Base-by-base conservation (phyloP, 169 alveolate species). In the Cryptosporidium canis region DNA sequence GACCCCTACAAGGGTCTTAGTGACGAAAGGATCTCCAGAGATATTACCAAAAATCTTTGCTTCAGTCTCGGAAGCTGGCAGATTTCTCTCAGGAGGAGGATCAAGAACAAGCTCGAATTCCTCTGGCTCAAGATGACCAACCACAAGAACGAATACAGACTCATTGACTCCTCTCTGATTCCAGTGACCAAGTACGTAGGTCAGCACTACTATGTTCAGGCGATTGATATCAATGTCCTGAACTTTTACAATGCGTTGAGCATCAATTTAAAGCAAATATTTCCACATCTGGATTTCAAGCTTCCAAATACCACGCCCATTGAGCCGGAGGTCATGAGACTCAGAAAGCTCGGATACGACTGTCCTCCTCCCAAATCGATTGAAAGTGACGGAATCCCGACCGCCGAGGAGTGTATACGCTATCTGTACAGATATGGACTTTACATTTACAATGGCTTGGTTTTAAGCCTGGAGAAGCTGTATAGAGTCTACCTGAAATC, bases 391-490 rank as follows among this genome's bases (percentile, higher is more conserved):
- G 87, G 56, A 14, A 16, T 77, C 14, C 87, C 71, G 0, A 39
- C 71, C 5, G 87, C 72, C 35, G 51, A 41, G 2, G 72, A 77
- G 27, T 77, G 87, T 18, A 61, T 77, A 21, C 14, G 48, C 33
- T 77, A 77, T 61, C 27, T 77, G 18, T 77, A 77, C 41, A 45
- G 87, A n/a, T 77, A 77, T 77, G 87, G 87, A 14, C 63, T 77
- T 35, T 77, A 77, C 61, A 58, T 77, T 37, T 55, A 43, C 65
- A 77, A 77, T 29, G 87, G 87, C 3, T 39, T 77, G 51, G 53
- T 77, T 61, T 35, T 77, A 8, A 77, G 58, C 43, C 5, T 77
- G 33, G 41, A 77, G 21, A 24, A 6, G 18, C 87, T 77, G 29
- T 77, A 58, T 12, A 63, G 41, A 37, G 31, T 63, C 14, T 77